Percentiles rank a stretch among this genome's conserved stretches.
Evolutionary conservation across 441 rosid species (phyloP).

Genomic region (Syzygium syzygioides): DNA sequence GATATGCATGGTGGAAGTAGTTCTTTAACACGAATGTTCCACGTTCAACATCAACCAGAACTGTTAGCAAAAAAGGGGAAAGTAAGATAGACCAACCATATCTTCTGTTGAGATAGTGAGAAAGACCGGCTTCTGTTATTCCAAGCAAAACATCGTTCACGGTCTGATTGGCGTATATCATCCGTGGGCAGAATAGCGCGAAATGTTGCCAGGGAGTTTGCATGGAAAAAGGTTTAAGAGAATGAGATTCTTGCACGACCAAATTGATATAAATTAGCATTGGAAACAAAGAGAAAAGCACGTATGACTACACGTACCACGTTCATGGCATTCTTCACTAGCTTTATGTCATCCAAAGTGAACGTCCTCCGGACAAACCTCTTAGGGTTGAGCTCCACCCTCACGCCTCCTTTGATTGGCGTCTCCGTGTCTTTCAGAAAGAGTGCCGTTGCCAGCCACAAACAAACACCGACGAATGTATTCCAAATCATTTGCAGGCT

Average conservation of each 20-base stretch:
- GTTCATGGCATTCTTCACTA: constrained; percentile 16
- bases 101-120: constrained; percentile 22
- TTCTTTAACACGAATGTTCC: neutral
- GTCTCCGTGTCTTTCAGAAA: constrained; percentile 18
- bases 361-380: constrained; percentile 15
- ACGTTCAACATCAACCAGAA: neutral
- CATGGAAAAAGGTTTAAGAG: neutral
- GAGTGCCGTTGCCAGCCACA: constrained; percentile 10
- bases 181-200: neutral
- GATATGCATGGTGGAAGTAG: neutral
- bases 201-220: neutral
- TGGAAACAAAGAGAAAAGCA: neutral
- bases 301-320: neutral
- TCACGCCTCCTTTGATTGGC: constrained; percentile 8
- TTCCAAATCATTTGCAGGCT: constrained; percentile 6
- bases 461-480: constrained; percentile 4
- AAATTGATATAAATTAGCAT: neutral
- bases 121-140: constrained; percentile 23
- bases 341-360: constrained; percentile 22
- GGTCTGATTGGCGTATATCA: neutral
- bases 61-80: neutral
- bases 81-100: constrained; percentile 2
- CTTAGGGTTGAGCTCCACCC: neutral
- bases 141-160: constrained; percentile 17
- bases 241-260: neutral